Evolutionary conservation across 1,284 basidiomycete genomes (phyloP).

Genomic region (Filobasidium uniguttulatum): DNA sequence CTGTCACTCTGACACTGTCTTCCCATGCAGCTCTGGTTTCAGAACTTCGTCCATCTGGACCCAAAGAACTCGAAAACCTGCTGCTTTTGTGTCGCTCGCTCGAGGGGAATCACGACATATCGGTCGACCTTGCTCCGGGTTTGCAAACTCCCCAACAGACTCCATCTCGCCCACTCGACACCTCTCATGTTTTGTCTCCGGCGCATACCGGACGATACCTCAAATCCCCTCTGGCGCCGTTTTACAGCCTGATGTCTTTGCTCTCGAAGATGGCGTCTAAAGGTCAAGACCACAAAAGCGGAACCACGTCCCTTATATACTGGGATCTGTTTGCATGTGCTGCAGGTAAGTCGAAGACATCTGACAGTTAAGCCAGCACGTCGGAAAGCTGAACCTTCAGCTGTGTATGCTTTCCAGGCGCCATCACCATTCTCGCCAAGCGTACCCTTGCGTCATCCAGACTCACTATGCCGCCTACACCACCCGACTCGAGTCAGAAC

Average conservation of each 20-base stretch:
- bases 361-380: too few species aligned
- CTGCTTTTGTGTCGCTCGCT: constrained; percentile 1
- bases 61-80: neutral
- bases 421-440: constrained; percentile 7
- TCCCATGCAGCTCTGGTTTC: constrained; percentile 25
- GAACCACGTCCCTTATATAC: constrained; percentile 6
- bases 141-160: constrained; percentile 1
- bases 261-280: constrained; percentile 25
- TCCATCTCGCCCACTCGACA: neutral
- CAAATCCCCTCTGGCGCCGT: constrained; percentile 34
- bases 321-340: constrained; percentile 11
- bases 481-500: neutral
- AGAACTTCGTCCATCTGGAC: constrained; percentile 17
- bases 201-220: constrained; percentile 9
- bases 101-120: neutral
- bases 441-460: neutral
- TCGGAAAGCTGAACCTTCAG: neutral
- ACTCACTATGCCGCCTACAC: neutral
- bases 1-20: constrained; percentile 32
- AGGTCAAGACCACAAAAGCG: constrained; percentile 14
- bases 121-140: neutral
- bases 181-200: neutral
- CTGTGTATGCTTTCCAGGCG: neutral
- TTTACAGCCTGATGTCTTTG: constrained; percentile 28
- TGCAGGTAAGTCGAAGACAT: neutral